Evolutionary conservation across 163 green algal species (phyloP), one percentile per base, ranked within the genome.

Genomic region (Trebouxiophyceae sp.): DNA sequence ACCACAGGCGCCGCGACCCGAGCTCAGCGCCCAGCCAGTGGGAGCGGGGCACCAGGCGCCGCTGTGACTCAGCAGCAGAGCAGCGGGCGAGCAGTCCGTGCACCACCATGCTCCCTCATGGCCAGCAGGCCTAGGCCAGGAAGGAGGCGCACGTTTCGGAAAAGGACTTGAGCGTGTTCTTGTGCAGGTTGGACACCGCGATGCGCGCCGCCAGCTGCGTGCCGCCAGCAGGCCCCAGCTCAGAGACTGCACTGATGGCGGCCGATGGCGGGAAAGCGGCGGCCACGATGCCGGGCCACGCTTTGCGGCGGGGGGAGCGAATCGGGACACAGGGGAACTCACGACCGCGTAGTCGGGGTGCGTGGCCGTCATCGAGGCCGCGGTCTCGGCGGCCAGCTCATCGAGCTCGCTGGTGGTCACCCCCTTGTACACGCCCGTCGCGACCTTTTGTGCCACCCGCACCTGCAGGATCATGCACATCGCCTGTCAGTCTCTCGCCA

Each of bases 111-210:
- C 44, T 54, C 12, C 44, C 12, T 54, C 44, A 54, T 54, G 12
- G 16, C 20, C 44, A 54, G 44, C 39, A 50, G 8, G 12, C 39
- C 2, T 5, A 5, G n/a, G n/a, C n/a, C n/a, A n/a, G n/a, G n/a
- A n/a, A n/a, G n/a, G n/a, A n/a, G 6, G 67, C 90, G 87, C 60
- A 97, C 92, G 92, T 98, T 65, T 96, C 85, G 45, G 74, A 90
- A 77, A 99, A 99, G 32, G 85, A 96, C 84, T 99, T 99, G 26
- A 92, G 68, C 0, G 95, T 99, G 71, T 93, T 97, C 88, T 99
- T 99, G 86, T 99, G 95, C 63, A 99, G 79, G 84, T 99, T 99
- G 61, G 95, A 99, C 30, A 99, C 92, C 0, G 95, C 93, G 63
- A 99, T 97, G 30, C 95, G 82, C 3, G 95, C 94, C 5, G 95